phyloP scores from a whole-genome alignment of 768 basidiomycete species.

The Mycena venus region DNA sequence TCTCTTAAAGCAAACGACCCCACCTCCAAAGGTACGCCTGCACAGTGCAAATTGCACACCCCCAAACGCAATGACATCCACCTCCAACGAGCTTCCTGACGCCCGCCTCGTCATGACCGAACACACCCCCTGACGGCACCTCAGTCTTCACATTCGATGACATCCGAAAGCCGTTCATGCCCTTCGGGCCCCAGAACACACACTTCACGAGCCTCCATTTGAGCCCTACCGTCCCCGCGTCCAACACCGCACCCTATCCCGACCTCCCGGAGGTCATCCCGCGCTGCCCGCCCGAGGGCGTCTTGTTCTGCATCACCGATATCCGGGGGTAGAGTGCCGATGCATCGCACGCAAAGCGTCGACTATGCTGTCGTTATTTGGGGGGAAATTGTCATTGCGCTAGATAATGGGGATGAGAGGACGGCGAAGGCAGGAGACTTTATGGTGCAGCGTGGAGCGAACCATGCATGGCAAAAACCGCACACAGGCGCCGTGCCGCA shows the following conservation, averaged over 20 bases:
- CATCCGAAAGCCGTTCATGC: constrained; percentile 2
- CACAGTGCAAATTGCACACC: too few relatives aligned
- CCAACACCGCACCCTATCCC: constrained; percentile 23
- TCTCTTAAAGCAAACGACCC: neutral
- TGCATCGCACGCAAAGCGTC: constrained; percentile 31
- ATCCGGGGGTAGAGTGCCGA: constrained; percentile 17
- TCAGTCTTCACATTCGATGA: constrained; percentile 23
- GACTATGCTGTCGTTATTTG: constrained; percentile 31
- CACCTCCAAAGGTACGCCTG: too few relatives aligned
- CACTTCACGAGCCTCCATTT: constrained; percentile 17
- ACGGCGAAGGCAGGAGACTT: constrained; percentile 26
- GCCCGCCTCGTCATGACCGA: constrained; percentile 14
- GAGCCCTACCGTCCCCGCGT: constrained; percentile 24
- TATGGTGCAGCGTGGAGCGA: constrained; percentile 26
- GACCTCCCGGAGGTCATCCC: constrained; percentile 8
- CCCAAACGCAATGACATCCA: neutral
- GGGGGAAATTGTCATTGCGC: constrained; percentile 22
- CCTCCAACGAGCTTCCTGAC: neutral
- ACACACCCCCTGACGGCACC: constrained; percentile 11
- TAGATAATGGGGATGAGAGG: constrained; percentile 26
- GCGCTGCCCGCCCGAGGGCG: constrained; percentile 17
- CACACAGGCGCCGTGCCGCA: constrained; percentile 21
- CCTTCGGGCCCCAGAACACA: constrained; percentile 8
- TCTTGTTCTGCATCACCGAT: constrained; percentile 25
- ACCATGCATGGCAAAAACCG: constrained; percentile 30